Conservation (phyloP, 2,329 filamentous ascomycete species). For the Emergomyces orientalis region DNA sequence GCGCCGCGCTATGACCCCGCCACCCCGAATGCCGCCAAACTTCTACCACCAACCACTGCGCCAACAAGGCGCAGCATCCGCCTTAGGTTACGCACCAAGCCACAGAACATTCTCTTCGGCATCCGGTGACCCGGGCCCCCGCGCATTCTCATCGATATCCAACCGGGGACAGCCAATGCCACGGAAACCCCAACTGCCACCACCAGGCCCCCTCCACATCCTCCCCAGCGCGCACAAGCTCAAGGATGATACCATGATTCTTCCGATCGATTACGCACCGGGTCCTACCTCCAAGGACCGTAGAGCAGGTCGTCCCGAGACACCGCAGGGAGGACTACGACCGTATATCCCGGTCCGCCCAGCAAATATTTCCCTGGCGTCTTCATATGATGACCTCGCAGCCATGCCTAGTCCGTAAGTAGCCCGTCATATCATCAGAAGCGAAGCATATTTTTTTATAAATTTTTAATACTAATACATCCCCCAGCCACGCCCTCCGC, state of each 20-base stretch:
- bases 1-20: slow-evolving; percentile 91
- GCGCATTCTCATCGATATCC: slow-evolving; percentile 57
- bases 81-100: slow-evolving; percentile 18
- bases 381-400: slow-evolving; percentile 77
- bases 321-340: slow-evolving; percentile 47
- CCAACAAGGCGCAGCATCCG: slow-evolving; percentile 23
- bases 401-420: slow-evolving; percentile 86
- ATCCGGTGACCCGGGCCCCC: slow-evolving; percentile 39
- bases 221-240: slow-evolving; percentile 81
- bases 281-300: slow-evolving; percentile 58
- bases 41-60: slow-evolving; percentile 35
- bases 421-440: slow-evolving; percentile 1
- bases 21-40: slow-evolving; percentile 58
- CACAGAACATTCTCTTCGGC: slow-evolving; percentile 14
- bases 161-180: slow-evolving; percentile 39
- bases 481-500: slow-evolving; percentile 36
- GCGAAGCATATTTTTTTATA: not conserved
- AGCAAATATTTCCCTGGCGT: slow-evolving; percentile 67
- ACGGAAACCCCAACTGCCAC: slow-evolving; percentile 53
- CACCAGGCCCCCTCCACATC: slow-evolving; percentile 62
- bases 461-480: not conserved
- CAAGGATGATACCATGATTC: slow-evolving; percentile 69
- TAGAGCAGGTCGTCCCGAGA: slow-evolving; percentile 57
- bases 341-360: slow-evolving; percentile 68
- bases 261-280: slow-evolving; percentile 77